phyloP scores from a whole-genome alignment of 1,139 yeast species.

The Maudiozyma humilis region DNA sequence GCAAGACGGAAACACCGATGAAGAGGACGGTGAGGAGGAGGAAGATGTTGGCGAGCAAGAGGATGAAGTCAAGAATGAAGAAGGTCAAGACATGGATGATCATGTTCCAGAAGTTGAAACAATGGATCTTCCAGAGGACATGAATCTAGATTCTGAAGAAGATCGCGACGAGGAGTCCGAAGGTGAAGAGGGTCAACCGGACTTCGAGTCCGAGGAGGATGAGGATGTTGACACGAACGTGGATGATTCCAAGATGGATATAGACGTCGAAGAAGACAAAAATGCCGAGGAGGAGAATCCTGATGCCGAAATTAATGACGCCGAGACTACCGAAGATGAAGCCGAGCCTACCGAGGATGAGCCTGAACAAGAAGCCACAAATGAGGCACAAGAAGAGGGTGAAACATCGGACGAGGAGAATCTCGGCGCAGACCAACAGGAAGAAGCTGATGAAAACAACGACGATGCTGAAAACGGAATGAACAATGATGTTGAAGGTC shows the following conservation, averaged over 20 bases:
- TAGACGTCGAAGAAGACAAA: conserved; percentile 28
- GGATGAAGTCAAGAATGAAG: conserved; percentile 66
- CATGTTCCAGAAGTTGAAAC: conserved; percentile 75
- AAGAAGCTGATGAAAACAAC: conserved; percentile 11
- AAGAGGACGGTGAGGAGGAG: conserved; percentile 54
- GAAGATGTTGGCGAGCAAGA: conserved; percentile 73
- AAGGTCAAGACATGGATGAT: conserved; percentile 61
- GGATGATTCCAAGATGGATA: conserved; percentile 26
- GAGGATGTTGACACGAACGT: conserved; percentile 27
- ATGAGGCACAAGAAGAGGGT: conserved; percentile 23
- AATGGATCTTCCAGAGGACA: conserved; percentile 77
- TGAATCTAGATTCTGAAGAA: conserved; percentile 52
- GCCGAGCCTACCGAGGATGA: conserved; percentile 26
- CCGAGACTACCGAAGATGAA: conserved; percentile 26
- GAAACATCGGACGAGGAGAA: conserved; percentile 25
- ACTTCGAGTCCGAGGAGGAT: conserved; percentile 23
- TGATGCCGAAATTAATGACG: conserved; percentile 30
- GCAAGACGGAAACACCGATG: conserved; percentile 54
- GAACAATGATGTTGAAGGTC: conserved; percentile 30
- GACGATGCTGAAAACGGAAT: conserved; percentile 24
- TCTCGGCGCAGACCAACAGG: conserved; percentile 22
- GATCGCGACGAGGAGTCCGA: conserved; percentile 28
- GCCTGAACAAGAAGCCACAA: conserved; percentile 29
- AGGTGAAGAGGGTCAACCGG: conserved; percentile 24
- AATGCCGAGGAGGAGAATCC: conserved; percentile 30